phyloP scores from a whole-genome alignment of 139 green algal genomes.

The Chlorella sp. region DNA sequence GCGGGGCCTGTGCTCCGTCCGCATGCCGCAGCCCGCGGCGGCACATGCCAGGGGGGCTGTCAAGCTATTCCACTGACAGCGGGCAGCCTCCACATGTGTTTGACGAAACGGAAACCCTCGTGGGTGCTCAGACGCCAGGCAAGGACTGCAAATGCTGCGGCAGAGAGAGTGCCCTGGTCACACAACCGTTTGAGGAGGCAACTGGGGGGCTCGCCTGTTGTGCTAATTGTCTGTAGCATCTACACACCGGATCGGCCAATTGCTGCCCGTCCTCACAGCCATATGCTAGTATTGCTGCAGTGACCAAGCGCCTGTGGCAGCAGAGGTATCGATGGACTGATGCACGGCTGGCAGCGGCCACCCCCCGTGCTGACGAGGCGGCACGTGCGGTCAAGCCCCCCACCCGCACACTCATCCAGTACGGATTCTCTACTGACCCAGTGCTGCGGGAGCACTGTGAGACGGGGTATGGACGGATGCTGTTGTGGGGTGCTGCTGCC shows the following conservation, averaged over 20 bases:
- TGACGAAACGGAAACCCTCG: neutral
- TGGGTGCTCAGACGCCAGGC: slow-evolving; percentile 10
- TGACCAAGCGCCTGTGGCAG: slow-evolving; percentile 26
- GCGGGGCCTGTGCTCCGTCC: neutral
- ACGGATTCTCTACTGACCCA: slow-evolving; percentile 6
- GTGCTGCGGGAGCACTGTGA: slow-evolving; percentile 29
- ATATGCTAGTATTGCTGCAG: neutral
- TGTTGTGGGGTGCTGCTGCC: neutral
- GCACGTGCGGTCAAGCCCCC: neutral
- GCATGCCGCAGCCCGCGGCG: neutral
- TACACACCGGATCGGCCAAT: no score
- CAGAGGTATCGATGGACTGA: slow-evolving; percentile 19
- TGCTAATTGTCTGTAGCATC: neutral
- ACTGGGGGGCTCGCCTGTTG: no score
- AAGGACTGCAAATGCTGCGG: neutral
- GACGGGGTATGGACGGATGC: neutral
- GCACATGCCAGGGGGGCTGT: neutral
- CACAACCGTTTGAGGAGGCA: no score
- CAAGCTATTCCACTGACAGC: neutral
- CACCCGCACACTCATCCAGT: neutral
- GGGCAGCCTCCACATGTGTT: slow-evolving; percentile 10
- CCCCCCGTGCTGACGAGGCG: neutral
- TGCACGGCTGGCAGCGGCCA: slow-evolving; percentile 6
- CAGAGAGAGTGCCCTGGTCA: neutral
- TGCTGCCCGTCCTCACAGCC: neutral